Percentiles rank a stretch among this genome's conserved stretches.
Conservation (phyloP, 2,329 filamentous ascomycete species). For the Pseudogymnoascus sp. region DNA sequence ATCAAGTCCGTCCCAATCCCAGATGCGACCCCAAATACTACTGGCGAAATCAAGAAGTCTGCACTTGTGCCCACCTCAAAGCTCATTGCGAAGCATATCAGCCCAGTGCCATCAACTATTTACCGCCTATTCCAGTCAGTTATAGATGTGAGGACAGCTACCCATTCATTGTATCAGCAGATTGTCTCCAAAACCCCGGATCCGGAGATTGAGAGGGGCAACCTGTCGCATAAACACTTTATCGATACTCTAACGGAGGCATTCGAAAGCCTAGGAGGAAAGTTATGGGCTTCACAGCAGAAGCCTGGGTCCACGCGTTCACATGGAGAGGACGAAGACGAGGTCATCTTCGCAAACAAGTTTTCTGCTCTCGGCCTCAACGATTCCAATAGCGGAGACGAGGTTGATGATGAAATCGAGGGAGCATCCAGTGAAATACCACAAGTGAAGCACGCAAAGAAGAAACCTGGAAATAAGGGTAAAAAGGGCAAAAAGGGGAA, state of each 20-base stretch:
- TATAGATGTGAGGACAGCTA: conserved; percentile 12
- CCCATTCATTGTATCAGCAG: conserved; percentile 11
- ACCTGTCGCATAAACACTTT: conserved; percentile 14
- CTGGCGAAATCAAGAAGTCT: conserved; percentile 30
- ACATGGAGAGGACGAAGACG: conserved; percentile 20
- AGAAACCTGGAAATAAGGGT: conserved; percentile 18
- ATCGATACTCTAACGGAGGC: conserved; percentile 14
- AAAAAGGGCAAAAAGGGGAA: conserved; percentile 25
- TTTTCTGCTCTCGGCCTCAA: conserved; percentile 23
- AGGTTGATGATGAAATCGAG: conserved; percentile 15
- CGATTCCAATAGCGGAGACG: conserved; percentile 14
- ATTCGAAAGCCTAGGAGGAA: conserved; percentile 13
- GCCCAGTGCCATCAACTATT: conserved; percentile 28
- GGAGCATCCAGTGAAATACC: conserved; percentile 14
- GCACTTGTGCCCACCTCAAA: conserved; percentile 31
- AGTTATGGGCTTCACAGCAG: conserved; percentile 19
- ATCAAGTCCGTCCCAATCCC: conserved; percentile 19
- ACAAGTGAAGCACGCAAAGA: conserved; percentile 14
- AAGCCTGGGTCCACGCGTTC: conserved; percentile 17
- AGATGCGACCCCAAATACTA: conserved; percentile 28
- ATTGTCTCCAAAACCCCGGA: conserved; percentile 11
- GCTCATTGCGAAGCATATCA: conserved; percentile 31
- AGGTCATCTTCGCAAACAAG: conserved; percentile 24
- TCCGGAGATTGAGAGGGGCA: conserved; percentile 16
- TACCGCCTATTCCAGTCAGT: conserved; percentile 29